Evolutionary conservation across 139 green algal genomes (phyloP), one percentile per base, ranked within the genome.

Genomic region (Chlorella sp.): DNA sequence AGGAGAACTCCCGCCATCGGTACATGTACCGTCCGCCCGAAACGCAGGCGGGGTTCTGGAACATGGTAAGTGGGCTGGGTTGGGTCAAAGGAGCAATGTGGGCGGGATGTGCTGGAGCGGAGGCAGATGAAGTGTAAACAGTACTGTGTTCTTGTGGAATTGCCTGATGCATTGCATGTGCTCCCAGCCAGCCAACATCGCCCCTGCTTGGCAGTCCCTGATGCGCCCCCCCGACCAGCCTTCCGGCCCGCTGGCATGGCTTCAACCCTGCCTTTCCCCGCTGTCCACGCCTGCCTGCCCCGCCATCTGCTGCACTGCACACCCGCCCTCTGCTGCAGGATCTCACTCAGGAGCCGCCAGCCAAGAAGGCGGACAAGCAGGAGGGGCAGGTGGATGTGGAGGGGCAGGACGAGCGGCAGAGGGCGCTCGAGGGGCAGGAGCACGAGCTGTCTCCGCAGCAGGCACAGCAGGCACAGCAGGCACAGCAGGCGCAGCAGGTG

Each of bases 11-110:
- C 30, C 88, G 92, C 5, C 93, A 95, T 89, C 87, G 93, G 57
- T 92, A 93, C 78, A 61, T 53, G 16, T 91, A 89, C 69, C 61
- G 82, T 39, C 92, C 93, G 28, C 93, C 93, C 16, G 66, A 83
- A 30, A 94, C 93, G 42, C 93, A 93, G 61, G 48, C 83, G 18
- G 91, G 91, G 18, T 94, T 93, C 37, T 95, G 93, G 93, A 88
- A 95, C 78, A 91, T 95, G 85, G 91, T 89, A 73, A 64, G 73
- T 37, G 37, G 32, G 30, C 14, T 80, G 64, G 21, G 64, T 71
- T 26, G 64, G 64, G 64, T 71, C 2, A 12, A 71, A 14, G 16
- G 5, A 28, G 64, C 64, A 12, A 28, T 32, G 64, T 26, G 22
- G 64, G 21, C 7, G 11, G 64, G 21, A 71, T 26, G 5, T 71